Evolutionary conservation across 176 grass and related monocot genomes (phyloP).

Genomic region (Oryza meyeriana): DNA sequence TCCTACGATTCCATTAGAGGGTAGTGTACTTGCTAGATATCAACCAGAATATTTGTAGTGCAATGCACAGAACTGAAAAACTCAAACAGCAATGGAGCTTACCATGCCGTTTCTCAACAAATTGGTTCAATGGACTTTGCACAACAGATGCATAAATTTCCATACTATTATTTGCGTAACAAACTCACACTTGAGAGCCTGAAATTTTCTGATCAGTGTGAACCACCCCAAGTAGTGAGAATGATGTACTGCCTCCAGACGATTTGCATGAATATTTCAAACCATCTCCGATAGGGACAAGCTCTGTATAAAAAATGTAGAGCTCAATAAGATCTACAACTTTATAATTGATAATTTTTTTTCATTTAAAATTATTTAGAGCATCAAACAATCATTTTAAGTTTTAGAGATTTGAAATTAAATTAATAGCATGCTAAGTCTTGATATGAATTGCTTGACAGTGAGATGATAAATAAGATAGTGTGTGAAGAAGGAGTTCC

Average conservation of each 20-base stretch:
- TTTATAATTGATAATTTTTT: too few species aligned
- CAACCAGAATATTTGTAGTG: neutral
- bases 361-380: too few species aligned
- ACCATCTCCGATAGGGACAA: too few species aligned
- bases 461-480: too few species aligned
- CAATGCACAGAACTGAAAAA: neutral
- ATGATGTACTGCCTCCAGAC: neutral
- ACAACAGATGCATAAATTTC: neutral
- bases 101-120: neutral
- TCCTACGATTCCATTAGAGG: neutral
- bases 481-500: too few species aligned
- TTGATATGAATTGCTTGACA: too few species aligned
- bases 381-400: too few species aligned
- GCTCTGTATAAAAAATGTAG: too few species aligned
- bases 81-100: neutral
- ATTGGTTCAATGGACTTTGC: neutral
- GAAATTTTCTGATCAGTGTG: neutral
- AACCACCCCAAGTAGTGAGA: neutral
- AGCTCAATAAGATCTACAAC: too few species aligned
- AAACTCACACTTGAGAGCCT: neutral
- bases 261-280: conserved; percentile 5
- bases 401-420: too few species aligned
- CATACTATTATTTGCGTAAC: neutral
- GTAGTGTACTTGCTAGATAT: neutral
- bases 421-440: too few species aligned